phyloP scores from a whole-genome alignment of 1,284 basidiomycete genomes.

The Naganishia liquefaciens region DNA sequence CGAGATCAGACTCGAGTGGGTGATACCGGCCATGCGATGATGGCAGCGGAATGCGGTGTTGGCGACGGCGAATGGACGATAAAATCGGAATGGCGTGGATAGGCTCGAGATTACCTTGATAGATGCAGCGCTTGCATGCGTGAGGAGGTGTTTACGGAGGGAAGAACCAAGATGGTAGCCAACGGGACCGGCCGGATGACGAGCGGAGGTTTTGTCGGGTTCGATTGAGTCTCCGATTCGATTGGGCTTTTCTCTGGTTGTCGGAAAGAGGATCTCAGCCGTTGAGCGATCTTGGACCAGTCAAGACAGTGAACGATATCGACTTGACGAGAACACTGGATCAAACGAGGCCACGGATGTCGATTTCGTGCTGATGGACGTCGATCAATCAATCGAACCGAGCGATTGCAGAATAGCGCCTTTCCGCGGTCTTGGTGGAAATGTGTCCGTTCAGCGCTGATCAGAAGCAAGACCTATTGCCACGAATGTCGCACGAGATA shows the following conservation, averaged over 20 bases:
- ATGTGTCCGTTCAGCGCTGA: no score
- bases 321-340: not conserved
- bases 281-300: not conserved
- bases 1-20: slow-evolving; percentile 25
- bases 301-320: not conserved
- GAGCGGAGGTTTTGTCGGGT: no score
- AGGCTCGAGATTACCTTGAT: no score
- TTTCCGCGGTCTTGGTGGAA: no score
- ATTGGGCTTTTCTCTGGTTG: no score
- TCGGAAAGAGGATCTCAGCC: no score
- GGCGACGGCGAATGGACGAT: not conserved
- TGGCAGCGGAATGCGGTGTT: not conserved
- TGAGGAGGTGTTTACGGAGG: no score
- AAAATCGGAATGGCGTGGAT: no score
- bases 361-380: slow-evolving; percentile 1
- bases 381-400: slow-evolving; percentile 9
- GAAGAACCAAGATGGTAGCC: no score
- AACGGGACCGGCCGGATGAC: no score
- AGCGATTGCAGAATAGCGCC: not conserved
- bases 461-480: not conserved
- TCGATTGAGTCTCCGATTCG: no score
- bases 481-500: not conserved
- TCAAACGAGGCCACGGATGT: not conserved
- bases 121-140: no score
- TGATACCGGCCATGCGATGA: slow-evolving; percentile 15